Percentiles rank a stretch among this genome's conserved stretches.
These are phyloP conservation scores for Fusarium metavorans DNA, from an alignment of 2,329 filamentous ascomycete species.

Conservation along the genomic window DNA sequence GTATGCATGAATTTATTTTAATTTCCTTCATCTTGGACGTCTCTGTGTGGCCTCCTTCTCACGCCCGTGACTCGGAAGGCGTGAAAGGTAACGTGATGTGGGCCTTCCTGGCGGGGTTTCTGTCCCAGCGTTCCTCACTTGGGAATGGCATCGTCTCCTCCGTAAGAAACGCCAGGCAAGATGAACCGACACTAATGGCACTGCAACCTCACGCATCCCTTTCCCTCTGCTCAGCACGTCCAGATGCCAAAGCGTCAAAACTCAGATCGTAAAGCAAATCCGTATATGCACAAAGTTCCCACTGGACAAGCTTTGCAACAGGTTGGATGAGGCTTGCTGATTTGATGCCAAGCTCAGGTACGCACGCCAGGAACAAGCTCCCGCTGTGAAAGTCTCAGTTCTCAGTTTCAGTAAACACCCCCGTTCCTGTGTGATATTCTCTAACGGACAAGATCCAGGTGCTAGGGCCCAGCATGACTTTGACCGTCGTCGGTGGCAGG, in stretches of 20 bases:
- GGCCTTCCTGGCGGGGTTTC: conserved; percentile 16
- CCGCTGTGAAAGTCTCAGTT: conserved; percentile 31
- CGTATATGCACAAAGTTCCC: neutral
- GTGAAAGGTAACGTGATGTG: conserved; percentile 40
- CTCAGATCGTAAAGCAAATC: neutral
- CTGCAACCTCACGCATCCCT: conserved; percentile 14
- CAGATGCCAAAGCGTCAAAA: conserved; percentile 17
- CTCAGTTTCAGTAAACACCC: conserved; percentile 17
- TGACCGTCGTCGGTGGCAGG: conserved; percentile 36
- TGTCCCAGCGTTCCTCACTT: conserved; percentile 11
- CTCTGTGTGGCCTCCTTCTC: neutral
- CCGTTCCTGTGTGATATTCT: conserved; percentile 17
- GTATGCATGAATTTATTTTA: conserved; percentile 1
- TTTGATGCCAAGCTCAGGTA: conserved; percentile 35
- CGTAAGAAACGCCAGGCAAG: conserved; percentile 36
- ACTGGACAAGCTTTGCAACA: conserved; percentile 14
- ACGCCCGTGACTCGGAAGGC: conserved; percentile 26
- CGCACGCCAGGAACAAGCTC: conserved; percentile 35
- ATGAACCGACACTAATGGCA: conserved; percentile 20
- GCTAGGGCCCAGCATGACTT: conserved; percentile 30
- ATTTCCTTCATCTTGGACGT: neutral
- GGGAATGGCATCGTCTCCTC: conserved; percentile 27
- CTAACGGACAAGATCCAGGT: conserved; percentile 28
- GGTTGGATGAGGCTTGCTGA: conserved; percentile 16
- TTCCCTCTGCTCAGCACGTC: neutral